Evolutionary conservation across 129 eudicot species (phyloP), one percentile per base, ranked within the genome.

Genomic region (Artemisia tridentata): DNA sequence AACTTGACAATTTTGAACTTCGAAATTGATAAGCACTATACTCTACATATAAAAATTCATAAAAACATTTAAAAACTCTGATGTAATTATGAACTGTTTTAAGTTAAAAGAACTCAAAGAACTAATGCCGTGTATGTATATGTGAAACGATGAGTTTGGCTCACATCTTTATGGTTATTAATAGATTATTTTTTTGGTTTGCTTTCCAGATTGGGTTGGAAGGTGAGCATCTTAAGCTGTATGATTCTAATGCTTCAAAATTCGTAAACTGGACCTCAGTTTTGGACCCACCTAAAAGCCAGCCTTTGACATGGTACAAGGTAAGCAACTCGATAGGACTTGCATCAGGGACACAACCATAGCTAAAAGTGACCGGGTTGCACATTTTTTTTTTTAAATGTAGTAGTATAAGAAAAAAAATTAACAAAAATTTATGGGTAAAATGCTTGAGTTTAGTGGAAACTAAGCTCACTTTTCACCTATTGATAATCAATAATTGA

Each of bases 261-360:
- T 72, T 81, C 13, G 82, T 76, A 53, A 76, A 79, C 9, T 95
- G 99, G 99, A 72, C 7, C 23, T 73, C 88, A 14, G 86, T 86
- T 57, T 57, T 79, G 1, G 82, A 72, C 45, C 93, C 96, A 75
- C 96, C 97, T 19, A 95, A 86, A 73, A 69, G 82, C 3, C 97
- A 86, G 75, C 91, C 99, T 18, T 89, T 95, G 66, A 95, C 96
- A 73, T 95, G 99, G 99, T 95, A 95, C 86, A 95, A 90, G 97
- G 99, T 95, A 90, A 12, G 51, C 45, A 63, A 54, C 64, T 71
- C 29, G 60, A 23, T 23, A 31, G n/a, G 46, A 60, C 65, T 5
- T 20, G 45, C 43, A 38, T 38, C 1, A 38, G 23, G 23, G 23
- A 20, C 23, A 20, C 0, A 20, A 20, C 23, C 23, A 20, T 20